These are phyloP conservation scores for Purshia tridentata DNA, from an alignment of 306 rosid species.

Conservation along the genomic window DNA sequence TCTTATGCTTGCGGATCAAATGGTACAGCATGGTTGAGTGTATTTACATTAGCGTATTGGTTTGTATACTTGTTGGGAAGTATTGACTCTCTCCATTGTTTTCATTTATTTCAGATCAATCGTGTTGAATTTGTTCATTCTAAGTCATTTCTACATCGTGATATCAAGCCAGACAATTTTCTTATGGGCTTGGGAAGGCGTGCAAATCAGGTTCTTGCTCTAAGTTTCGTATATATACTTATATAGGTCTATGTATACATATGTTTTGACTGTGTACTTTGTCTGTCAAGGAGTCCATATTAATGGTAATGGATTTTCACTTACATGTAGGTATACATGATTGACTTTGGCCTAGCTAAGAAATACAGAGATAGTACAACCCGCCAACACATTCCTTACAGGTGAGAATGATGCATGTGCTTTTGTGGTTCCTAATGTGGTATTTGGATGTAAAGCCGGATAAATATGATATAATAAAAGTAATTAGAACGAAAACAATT, in stretches of 20 bases:
- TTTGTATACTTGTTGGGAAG: not conserved
- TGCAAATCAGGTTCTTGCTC: constrained; percentile 72
- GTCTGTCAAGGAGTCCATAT: not conserved
- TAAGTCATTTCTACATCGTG: constrained; percentile 90
- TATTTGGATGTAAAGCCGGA: not conserved
- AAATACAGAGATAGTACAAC: constrained; percentile 87
- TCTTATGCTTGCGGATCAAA: constrained; percentile 98
- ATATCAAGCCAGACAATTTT: constrained; percentile 95
- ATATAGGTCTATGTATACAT: not conserved
- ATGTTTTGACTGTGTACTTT: not conserved
- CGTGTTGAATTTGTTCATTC: constrained; percentile 92
- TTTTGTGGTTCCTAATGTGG: constrained; percentile 2
- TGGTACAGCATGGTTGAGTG: constrained; percentile 49
- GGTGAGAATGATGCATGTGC: constrained; percentile 46
- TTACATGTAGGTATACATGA: constrained; percentile 44
- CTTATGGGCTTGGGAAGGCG: constrained; percentile 99
- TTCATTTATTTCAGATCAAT: constrained; percentile 54
- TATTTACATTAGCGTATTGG: not conserved
- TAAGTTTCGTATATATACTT: not conserved
- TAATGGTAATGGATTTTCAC: constrained; percentile 22
- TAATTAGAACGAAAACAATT: not conserved
- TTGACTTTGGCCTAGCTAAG: constrained; percentile 98
- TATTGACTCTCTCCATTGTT: not conserved
- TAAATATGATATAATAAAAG: not conserved
- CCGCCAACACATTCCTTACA: constrained; percentile 96